Evolutionary conservation across 192 early-diverging fungal genomes (phyloP).

Genomic region (Bifiguratus adelaidae): DNA sequence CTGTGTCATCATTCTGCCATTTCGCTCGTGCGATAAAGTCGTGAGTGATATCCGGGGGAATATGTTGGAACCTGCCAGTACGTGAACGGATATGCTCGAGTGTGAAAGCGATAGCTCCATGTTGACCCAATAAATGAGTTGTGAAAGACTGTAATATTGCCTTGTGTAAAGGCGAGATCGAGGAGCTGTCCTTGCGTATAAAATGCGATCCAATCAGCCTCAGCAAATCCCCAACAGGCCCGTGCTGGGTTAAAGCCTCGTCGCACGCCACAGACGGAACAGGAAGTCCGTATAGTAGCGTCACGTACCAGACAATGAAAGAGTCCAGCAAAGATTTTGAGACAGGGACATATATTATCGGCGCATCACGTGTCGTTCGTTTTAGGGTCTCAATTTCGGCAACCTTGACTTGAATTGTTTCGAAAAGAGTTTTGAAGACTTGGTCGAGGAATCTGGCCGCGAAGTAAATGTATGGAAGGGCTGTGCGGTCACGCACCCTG

Average conservation of each 20-base stretch:
- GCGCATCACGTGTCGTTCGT: neutral
- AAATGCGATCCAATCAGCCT: conserved; percentile 21
- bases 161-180: conserved; percentile 16
- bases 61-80: conserved; percentile 13
- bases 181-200: conserved; percentile 10
- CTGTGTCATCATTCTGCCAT: too few species aligned
- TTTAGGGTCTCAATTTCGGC: neutral
- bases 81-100: conserved; percentile 20
- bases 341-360: conserved; percentile 23
- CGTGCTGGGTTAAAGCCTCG: conserved; percentile 16
- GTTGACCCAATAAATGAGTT: conserved; percentile 17
- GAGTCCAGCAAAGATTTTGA: conserved; percentile 21
- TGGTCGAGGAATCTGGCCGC: conserved; percentile 16
- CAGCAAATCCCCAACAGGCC: conserved; percentile 19
- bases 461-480: conserved; percentile 21
- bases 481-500: conserved; percentile 24
- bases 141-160: conserved; percentile 22
- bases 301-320: conserved; percentile 19
- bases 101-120: conserved; percentile 11
- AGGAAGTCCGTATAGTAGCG: conserved; percentile 17
- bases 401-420: conserved; percentile 5
- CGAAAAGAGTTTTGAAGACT: conserved; percentile 17
- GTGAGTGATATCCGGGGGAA: neutral
- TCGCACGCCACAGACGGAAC: conserved; percentile 21
- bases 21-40: neutral